These are phyloP conservation scores for Acaromyces ingoldii DNA, from an alignment of 1,284 basidiomycete species.

Conservation along the genomic window DNA sequence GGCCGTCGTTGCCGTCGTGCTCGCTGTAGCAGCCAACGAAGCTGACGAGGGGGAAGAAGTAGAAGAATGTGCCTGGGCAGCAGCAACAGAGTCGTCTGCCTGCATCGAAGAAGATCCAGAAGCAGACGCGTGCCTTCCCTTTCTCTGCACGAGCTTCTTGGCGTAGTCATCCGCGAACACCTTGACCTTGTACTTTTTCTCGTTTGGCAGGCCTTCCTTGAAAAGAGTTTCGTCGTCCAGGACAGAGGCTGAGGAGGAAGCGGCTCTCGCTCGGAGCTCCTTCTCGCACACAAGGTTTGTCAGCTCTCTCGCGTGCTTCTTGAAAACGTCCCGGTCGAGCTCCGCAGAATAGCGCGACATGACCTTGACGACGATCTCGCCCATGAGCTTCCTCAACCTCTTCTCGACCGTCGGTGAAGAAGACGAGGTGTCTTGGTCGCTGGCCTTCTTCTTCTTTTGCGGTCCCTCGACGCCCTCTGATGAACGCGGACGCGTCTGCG, in stretches of 20 bases:
- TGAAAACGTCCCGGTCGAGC: slow-evolving; percentile 81
- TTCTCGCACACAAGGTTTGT: slow-evolving; percentile 79
- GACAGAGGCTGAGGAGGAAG: slow-evolving; percentile 44
- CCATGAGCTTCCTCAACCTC: slow-evolving; percentile 71
- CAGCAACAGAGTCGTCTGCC: too few relatives aligned
- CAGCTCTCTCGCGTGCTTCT: slow-evolving; percentile 89
- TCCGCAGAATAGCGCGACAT: slow-evolving; percentile 82
- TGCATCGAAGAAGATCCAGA: too few relatives aligned
- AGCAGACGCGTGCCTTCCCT: slow-evolving; percentile 1
- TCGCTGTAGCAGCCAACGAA: too few relatives aligned
- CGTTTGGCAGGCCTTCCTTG: slow-evolving; percentile 62
- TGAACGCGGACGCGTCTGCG: neutral
- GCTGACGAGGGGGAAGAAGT: too few relatives aligned
- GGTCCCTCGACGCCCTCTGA: neutral
- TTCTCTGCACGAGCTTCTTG: slow-evolving; percentile 36
- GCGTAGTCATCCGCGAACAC: slow-evolving; percentile 80
- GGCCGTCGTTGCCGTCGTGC: too few relatives aligned
- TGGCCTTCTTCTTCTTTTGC: neutral
- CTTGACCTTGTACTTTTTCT: slow-evolving; percentile 85
- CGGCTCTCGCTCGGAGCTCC: slow-evolving; percentile 81
- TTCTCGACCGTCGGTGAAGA: slow-evolving; percentile 20
- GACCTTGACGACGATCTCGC: slow-evolving; percentile 78
- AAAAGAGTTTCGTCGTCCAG: slow-evolving; percentile 55
- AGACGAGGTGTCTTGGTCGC: neutral
- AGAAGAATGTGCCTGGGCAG: too few relatives aligned